Base-by-base conservation (phyloP, 345 rosid species). In the Leavenworthia alabamica region DNA sequence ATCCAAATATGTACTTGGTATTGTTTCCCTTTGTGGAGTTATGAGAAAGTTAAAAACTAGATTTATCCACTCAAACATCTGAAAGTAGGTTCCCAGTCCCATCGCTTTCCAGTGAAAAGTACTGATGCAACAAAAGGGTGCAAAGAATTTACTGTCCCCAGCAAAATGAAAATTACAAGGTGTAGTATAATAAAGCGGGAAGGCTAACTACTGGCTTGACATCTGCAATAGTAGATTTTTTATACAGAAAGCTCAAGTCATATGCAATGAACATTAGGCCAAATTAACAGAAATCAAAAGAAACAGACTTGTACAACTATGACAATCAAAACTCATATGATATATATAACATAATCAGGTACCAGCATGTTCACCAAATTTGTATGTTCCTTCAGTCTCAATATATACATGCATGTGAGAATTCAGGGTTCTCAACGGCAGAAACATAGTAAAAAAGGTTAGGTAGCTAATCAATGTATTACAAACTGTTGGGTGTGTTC, bases 291-390 rank as follows among this genome's bases (percentile, higher is more conserved):
- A 48, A 33, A 29, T 8, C 2, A 62, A 28, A 29, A 46, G 27
- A 45, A 47, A 20, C 43, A 28, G 52, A 61, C 54, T 50, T 32
- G 54, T 24, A n/a, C 39, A 32, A 68, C 65, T 54, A 54, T 37
- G 20, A 15, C 48, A 62, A 59, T 45, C 35, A 22, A 43, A 61
- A 51, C 41, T 61, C 62, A 44, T 51, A 52, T 20, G n/a, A 44
- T 64, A 52, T 27, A n/a, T n/a, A 22, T 33, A 56, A 14, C 31
- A 59, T 12, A 29, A 23, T 56, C 26, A 27, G 46, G 67, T 64
- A 78, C 90, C 36, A 79, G 88, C 99, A 82, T 82, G 93, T 82
- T 94, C 97, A 47, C 99, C 99, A 27, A 94, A 94, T 64, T 94
- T 90, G 67, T 90, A 94, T 52, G 99, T 94, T 77, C 86, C 73